Percentiles rank a stretch among this genome's conserved stretches.
These are phyloP conservation scores for Dictyostelium purpureum DNA, from an alignment of 78 protist genomes.

Conservation along the genomic window DNA sequence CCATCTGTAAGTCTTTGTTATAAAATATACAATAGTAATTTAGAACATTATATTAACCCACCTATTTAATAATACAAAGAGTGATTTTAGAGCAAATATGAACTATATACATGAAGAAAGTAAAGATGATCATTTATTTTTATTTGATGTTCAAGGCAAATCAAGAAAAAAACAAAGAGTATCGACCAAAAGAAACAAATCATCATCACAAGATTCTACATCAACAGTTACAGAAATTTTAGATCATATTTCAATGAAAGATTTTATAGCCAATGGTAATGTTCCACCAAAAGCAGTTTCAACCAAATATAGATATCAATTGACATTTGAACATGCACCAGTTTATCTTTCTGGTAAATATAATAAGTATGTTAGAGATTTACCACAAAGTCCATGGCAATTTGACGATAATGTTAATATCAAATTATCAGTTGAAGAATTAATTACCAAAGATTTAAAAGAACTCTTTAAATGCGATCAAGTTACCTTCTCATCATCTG, in stretches of 20 bases:
- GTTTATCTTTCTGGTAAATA: slow-evolving; percentile 54
- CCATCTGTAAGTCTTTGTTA: not conserved
- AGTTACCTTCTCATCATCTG: slow-evolving; percentile 49
- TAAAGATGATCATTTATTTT: slow-evolving; percentile 29
- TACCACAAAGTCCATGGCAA: slow-evolving; percentile 62
- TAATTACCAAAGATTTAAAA: not conserved
- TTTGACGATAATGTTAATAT: not conserved
- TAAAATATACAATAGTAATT: not conserved
- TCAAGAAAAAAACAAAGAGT: not conserved
- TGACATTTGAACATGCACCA: slow-evolving; percentile 28
- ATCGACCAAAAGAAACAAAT: not conserved
- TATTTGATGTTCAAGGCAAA: not conserved
- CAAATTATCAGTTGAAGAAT: not conserved
- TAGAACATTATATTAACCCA: not conserved
- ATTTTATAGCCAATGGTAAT: not conserved
- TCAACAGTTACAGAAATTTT: not conserved
- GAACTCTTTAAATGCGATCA: slow-evolving; percentile 1
- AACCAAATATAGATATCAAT: not conserved
- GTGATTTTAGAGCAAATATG: slow-evolving; percentile 61
- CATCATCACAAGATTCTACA: not conserved
- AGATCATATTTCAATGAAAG: not conserved
- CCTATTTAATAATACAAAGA: not conserved
- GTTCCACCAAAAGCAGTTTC: slow-evolving; percentile 11
- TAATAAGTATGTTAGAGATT: slow-evolving; percentile 32
- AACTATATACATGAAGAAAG: slow-evolving; percentile 9